Conservation (phyloP, 2,329 filamentous ascomycete species). For the Botrytis deweyae region DNA sequence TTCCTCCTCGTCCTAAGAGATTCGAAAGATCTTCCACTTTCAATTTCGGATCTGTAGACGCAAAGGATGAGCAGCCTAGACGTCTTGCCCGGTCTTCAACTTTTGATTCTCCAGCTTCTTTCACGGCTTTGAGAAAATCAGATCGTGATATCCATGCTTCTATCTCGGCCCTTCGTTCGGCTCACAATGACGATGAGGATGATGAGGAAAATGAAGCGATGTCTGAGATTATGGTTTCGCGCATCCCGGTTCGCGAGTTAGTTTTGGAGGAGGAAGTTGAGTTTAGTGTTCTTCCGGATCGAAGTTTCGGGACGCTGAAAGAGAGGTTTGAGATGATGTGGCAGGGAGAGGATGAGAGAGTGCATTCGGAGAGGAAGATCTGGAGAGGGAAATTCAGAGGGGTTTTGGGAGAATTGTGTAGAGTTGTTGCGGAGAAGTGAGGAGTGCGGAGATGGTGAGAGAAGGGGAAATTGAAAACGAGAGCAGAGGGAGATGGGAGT, state of each 20-base stretch:
- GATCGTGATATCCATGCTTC: not conserved
- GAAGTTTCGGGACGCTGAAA: not conserved
- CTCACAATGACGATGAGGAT: not conserved
- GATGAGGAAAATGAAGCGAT: constrained; percentile 2
- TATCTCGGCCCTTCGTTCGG: not conserved
- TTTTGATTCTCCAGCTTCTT: not conserved
- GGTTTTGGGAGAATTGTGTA: not conserved
- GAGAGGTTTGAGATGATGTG: not conserved
- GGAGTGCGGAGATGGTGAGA: not conserved
- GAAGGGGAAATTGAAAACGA: no score
- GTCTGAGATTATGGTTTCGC: not conserved
- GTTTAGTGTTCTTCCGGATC: not conserved
- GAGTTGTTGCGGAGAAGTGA: not conserved
- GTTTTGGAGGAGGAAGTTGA: not conserved
- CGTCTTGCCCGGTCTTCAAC: not conserved
- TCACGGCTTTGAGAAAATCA: not conserved
- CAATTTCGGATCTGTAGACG: not conserved
- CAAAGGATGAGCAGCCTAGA: not conserved
- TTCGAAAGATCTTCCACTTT: not conserved
- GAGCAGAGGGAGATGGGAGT: not conserved
- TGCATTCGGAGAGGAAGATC: not conserved
- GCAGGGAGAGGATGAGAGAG: not conserved
- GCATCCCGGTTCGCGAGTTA: not conserved
- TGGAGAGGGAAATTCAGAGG: constrained; percentile 1
- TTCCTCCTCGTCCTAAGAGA: not conserved